Base-by-base conservation (phyloP, 305 asterid species). In the Fraxinus nigra region DNA sequence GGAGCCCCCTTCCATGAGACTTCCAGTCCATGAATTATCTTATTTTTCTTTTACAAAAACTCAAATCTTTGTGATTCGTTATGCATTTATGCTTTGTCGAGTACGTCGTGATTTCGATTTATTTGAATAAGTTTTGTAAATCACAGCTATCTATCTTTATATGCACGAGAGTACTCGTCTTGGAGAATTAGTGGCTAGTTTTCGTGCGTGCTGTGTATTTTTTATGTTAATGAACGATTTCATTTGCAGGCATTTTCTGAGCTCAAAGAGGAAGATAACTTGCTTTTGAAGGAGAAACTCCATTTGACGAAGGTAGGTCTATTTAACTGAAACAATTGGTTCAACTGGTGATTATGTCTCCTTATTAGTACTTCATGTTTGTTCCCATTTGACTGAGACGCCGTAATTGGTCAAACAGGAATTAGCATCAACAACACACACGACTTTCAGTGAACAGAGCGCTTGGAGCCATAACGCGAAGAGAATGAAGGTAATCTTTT, bases 231-330 rank as follows among this genome's bases (percentile, higher is more conserved):
- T 28, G 73, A 11, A 65, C 11, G 73, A 65, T 65, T 61, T 24
- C 30, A 32, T 69, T 56, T 40, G 51, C 85, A 85, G 84, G 82
- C 80, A 40, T 82, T 85, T 30, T 35, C 82, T 9, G 75, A 81
- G 82, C 87, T 86, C 22, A 83, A 82, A 75, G 89, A 88, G 61
- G 88, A 88, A 77, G 91, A 88, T 70, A 67, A 37, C 72, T 51
- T 77, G 14, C 81, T 86, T 9, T 33, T 83, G 76, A 78, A 82
- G 75, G 89, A 87, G 81, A 80, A 80, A 46, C 78, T 83, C 5
- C 77, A 82, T 28, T 77, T 81, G 16, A 38, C 33, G 54, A 81
- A 81, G 82, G 88, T 81, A 83, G 9, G 75, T 63, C 14, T 65
- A 26, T 10, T 65, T 24, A 28, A 65, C 73, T 26, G 72, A 63